Conservation (phyloP, 176 grass and related monocot genomes). For the Poa pratensis region DNA sequence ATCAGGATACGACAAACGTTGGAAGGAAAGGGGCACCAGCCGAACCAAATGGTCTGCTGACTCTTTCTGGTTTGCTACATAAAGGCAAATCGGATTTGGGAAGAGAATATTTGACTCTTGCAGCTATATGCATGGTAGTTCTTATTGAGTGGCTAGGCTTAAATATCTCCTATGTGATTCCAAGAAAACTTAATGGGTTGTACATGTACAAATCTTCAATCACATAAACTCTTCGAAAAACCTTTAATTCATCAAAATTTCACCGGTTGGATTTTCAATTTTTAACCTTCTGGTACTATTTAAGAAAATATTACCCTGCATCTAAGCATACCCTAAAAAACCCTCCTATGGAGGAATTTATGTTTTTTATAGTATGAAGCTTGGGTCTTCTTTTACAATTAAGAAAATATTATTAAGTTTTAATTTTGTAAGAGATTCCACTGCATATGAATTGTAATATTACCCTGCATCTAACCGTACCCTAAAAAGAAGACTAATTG, state of each 20-base stretch:
- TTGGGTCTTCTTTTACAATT: background rate
- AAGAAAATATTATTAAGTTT: background rate
- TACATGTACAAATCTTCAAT: background rate
- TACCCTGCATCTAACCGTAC: background rate
- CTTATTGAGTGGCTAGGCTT: background rate
- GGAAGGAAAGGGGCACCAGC: slow-evolving; percentile 29
- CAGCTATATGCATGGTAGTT: background rate
- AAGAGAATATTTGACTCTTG: background rate
- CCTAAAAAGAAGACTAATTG: background rate
- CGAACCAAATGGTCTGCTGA: background rate
- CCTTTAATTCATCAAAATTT: background rate
- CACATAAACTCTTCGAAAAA: background rate
- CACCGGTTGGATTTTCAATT: background rate
- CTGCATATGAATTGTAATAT: background rate
- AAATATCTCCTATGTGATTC: background rate
- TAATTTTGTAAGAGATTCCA: background rate
- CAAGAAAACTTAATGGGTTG: background rate
- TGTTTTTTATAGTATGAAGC: background rate
- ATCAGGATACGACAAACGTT: slow-evolving; percentile 15
- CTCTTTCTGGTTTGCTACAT: slow-evolving; percentile 14
- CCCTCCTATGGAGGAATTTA: too few species aligned
- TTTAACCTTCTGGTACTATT: background rate
- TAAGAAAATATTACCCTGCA: too few species aligned
- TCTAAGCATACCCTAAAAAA: too few species aligned
- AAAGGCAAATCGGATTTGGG: background rate